Evolutionary conservation across 768 basidiomycete species (phyloP).

Genomic region (Leccinum pellstonianum): DNA sequence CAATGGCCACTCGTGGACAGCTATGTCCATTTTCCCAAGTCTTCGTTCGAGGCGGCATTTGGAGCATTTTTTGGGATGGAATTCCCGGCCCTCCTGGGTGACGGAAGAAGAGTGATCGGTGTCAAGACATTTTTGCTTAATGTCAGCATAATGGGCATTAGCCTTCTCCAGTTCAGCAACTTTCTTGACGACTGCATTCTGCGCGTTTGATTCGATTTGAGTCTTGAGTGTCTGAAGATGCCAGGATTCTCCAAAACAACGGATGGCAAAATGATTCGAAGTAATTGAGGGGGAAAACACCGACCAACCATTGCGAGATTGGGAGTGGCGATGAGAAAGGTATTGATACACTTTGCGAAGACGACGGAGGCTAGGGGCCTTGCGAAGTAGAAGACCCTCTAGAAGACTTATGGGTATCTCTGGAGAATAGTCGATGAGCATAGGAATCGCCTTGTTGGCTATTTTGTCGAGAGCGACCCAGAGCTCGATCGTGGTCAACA

Average conservation of each 20-base stretch:
- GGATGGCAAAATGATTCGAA: constrained; percentile 32
- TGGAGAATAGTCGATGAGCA: constrained; percentile 34
- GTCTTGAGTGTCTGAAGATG: constrained; percentile 27
- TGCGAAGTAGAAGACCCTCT: constrained; percentile 28
- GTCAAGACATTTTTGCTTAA: constrained; percentile 14
- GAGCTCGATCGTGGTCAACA: constrained; percentile 37
- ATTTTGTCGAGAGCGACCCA: constrained; percentile 37
- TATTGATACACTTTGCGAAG: constrained; percentile 31
- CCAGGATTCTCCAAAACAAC: constrained; percentile 33
- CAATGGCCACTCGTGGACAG: constrained; percentile 48
- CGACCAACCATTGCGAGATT: constrained; percentile 22
- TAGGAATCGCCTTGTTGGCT: constrained; percentile 16
- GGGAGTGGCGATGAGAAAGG: constrained; percentile 30
- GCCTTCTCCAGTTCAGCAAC: constrained; percentile 26
- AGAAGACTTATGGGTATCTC: constrained; percentile 29
- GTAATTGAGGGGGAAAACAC: constrained; percentile 33
- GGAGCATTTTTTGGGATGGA: constrained; percentile 17
- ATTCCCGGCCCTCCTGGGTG: constrained; percentile 6
- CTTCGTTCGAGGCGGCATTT: constrained; percentile 32
- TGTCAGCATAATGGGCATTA: constrained; percentile 22
- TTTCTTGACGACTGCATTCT: constrained; percentile 23
- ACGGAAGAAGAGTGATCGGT: neutral
- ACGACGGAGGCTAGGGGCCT: constrained; percentile 27
- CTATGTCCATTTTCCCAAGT: constrained; percentile 31
- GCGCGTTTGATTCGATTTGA: constrained; percentile 33